These are phyloP conservation scores for Chloropicon primus DNA, from an alignment of 139 green algal genomes.

Conservation along the genomic window DNA sequence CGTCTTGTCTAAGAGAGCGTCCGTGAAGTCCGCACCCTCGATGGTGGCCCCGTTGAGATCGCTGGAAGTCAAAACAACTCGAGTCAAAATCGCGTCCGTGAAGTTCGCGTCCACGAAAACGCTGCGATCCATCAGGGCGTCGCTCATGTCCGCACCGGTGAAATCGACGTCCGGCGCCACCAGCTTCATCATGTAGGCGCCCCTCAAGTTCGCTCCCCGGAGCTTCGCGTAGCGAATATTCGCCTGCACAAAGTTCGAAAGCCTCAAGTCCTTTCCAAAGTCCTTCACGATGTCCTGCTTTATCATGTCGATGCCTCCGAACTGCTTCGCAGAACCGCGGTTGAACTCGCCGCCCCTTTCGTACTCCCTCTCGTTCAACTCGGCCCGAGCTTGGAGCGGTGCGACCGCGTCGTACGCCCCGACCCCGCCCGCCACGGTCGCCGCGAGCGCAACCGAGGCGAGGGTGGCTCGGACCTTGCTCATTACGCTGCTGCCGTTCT, in stretches of 20 bases:
- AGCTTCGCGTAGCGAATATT: constrained; percentile 11
- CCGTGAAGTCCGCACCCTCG: constrained; percentile 79
- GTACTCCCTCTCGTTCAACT: background rate
- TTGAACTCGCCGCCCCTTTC: background rate
- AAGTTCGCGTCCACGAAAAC: constrained; percentile 16
- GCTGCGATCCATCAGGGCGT: constrained; percentile 17
- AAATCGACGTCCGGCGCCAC: constrained; percentile 10
- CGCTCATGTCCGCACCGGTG: constrained; percentile 10
- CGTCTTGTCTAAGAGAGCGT: constrained; percentile 76
- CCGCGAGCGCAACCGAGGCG: background rate
- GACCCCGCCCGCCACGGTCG: background rate
- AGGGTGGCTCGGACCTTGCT: no score
- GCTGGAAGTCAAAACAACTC: constrained; percentile 9
- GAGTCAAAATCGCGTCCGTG: constrained; percentile 3
- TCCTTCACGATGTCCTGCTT: background rate
- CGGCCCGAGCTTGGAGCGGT: no score
- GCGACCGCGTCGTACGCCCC: background rate
- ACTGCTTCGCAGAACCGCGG: background rate
- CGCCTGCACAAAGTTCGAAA: constrained; percentile 12
- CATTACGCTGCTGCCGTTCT: no score
- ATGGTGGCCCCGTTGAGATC: constrained; percentile 36
- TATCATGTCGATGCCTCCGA: background rate
- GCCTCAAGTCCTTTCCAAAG: background rate
- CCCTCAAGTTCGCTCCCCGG: constrained; percentile 7
- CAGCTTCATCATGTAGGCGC: constrained; percentile 20